phyloP scores from a whole-genome alignment of 2,329 filamentous ascomycete genomes.

The Didymella keratinophila region DNA sequence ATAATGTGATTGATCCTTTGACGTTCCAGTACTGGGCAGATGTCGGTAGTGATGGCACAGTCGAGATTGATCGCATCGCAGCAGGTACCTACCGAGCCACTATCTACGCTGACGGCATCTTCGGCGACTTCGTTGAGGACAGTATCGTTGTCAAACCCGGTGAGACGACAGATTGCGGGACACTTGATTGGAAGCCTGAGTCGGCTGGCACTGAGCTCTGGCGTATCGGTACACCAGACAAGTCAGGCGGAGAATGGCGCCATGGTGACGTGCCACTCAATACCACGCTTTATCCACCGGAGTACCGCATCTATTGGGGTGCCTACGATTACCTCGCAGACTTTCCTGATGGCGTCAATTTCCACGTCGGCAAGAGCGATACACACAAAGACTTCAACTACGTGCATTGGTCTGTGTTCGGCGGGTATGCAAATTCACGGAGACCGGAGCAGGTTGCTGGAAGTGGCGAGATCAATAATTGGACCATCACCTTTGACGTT shows the following conservation, averaged over 20 bases:
- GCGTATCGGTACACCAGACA: slow-evolving; percentile 69
- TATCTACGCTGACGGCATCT: slow-evolving; percentile 68
- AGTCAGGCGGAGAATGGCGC: slow-evolving; percentile 66
- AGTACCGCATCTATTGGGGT: slow-evolving; percentile 69
- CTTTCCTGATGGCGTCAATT: slow-evolving; percentile 66
- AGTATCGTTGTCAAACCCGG: slow-evolving; percentile 56
- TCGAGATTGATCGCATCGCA: slow-evolving; percentile 63
- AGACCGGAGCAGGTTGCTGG: slow-evolving; percentile 38
- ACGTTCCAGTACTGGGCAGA: slow-evolving; percentile 69
- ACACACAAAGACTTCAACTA: slow-evolving; percentile 66
- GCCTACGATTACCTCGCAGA: slow-evolving; percentile 67
- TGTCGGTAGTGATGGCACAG: slow-evolving; percentile 56
- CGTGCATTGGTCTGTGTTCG: slow-evolving; percentile 71
- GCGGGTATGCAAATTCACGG: slow-evolving; percentile 62
- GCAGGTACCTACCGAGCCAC: slow-evolving; percentile 69
- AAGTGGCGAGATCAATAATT: slow-evolving; percentile 46
- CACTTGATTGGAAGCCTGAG: slow-evolving; percentile 60
- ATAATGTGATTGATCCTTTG: slow-evolving; percentile 63
- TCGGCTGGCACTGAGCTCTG: slow-evolving; percentile 66
- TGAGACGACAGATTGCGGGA: slow-evolving; percentile 37
- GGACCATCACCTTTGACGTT: slow-evolving; percentile 34
- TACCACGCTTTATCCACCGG: slow-evolving; percentile 57
- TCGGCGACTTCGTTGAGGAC: slow-evolving; percentile 67
- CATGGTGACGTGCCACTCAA: slow-evolving; percentile 63
- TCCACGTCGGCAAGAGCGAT: slow-evolving; percentile 59